phyloP scores from a whole-genome alignment of 495 filamentous ascomycete species.

The Corynascus novoguineensis region DNA sequence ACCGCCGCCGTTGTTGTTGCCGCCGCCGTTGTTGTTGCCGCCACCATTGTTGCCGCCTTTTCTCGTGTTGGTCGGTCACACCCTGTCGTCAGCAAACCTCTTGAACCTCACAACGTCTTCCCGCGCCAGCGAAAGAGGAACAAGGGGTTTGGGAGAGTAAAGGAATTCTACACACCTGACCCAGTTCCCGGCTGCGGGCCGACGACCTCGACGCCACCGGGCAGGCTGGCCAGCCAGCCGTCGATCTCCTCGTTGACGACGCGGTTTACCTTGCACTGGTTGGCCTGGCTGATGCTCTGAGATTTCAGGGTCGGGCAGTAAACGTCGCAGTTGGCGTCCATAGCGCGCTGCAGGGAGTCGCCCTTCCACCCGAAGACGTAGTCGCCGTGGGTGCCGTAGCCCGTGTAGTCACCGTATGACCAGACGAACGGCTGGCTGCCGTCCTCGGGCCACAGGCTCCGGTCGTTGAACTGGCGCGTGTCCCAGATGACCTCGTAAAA shows the following conservation, averaged over 20 bases:
- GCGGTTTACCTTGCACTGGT: conserved; percentile 31
- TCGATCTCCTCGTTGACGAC: conserved; percentile 36
- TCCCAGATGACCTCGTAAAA: conserved; percentile 42
- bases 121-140: neutral
- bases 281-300: conserved; percentile 28
- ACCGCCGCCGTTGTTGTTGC: neutral
- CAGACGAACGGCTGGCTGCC: conserved; percentile 47
- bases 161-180: neutral
- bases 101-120: too few relatives aligned
- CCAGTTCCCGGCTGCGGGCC: conserved; percentile 22
- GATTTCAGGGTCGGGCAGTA: neutral
- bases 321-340: conserved; percentile 33
- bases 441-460: conserved; percentile 37
- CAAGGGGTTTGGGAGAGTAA: neutral
- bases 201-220: conserved; percentile 8
- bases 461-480: conserved; percentile 35
- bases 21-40: neutral
- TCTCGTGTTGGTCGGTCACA: too few relatives aligned
- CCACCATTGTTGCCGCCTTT: neutral
- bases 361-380: conserved; percentile 43
- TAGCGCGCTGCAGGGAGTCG: conserved; percentile 34
- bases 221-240: conserved; percentile 24
- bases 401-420: conserved; percentile 37
- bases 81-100: neutral
- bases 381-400: conserved; percentile 40